A percentile compares a stretch with the other conserved stretches of the same genome.
phyloP scores from a whole-genome alignment of 176 grass and related monocot genomes.

The Avena atlantica region DNA sequence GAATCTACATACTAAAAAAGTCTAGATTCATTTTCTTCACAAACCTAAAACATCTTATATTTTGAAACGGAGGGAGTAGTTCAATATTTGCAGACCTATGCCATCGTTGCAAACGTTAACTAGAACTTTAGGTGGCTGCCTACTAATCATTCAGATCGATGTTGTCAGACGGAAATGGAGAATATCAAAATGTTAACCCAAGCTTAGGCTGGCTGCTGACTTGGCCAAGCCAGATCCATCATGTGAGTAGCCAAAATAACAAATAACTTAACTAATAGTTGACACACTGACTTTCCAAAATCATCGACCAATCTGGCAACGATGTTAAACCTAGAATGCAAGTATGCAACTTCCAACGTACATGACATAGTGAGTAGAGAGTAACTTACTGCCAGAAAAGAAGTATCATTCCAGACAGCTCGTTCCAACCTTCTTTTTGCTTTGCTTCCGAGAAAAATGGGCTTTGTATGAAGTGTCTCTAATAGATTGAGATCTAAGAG shows the following conservation, averaged over 20 bases:
- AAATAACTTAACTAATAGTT: not conserved
- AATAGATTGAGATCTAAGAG: conserved; percentile 96
- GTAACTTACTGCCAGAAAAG: conserved; percentile 86
- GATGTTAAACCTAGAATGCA: not conserved
- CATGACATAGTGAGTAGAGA: not conserved
- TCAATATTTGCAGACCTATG: conserved; percentile 22
- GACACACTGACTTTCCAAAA: not conserved
- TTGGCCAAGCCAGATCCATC: conserved; percentile 9
- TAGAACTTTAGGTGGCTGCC: not conserved
- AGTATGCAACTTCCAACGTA: not conserved
- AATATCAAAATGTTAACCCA: not conserved
- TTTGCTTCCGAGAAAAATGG: conserved; percentile 94
- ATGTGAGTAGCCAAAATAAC: not conserved
- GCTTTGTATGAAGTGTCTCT: conserved; percentile 91
- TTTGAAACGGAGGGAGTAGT: too few species aligned
- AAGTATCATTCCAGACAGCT: conserved; percentile 94
- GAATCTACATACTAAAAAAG: too few species aligned
- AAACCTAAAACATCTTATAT: too few species aligned
- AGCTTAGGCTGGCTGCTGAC: not conserved
- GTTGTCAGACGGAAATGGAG: not conserved
- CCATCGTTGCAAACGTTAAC: not conserved
- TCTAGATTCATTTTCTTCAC: too few species aligned
- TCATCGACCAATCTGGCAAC: not conserved
- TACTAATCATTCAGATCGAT: not conserved
- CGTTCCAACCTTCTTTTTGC: conserved; percentile 85